Evolutionary conservation across 768 basidiomycete species (phyloP).

Genomic region (Lanmaoa rubissima): DNA sequence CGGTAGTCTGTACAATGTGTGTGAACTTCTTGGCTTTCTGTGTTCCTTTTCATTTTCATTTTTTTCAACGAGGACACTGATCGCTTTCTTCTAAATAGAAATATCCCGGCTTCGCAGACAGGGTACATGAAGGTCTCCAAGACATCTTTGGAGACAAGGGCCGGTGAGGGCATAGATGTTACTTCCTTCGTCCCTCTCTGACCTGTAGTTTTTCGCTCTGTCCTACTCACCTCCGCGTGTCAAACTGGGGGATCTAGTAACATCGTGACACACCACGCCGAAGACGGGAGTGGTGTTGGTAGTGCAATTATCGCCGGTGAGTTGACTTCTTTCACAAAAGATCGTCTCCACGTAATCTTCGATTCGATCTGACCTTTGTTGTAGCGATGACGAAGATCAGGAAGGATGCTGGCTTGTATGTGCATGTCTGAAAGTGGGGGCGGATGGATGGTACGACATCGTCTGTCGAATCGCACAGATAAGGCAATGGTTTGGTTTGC

Average conservation of each 20-base stretch:
- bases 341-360: background rate
- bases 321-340: constrained; percentile 18
- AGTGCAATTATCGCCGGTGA: constrained; percentile 91
- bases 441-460: background rate
- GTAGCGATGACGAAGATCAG: constrained; percentile 88
- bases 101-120: constrained; percentile 94
- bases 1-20: constrained; percentile 91
- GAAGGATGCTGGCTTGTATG: constrained; percentile 62
- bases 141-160: constrained; percentile 98
- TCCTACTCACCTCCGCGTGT: constrained; percentile 45
- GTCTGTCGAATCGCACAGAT: background rate
- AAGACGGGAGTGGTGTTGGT: constrained; percentile 81
- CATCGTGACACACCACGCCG: constrained; percentile 37
- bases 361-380: background rate
- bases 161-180: constrained; percentile 49
- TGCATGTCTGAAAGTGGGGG: constrained; percentile 40
- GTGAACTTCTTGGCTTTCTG: constrained; percentile 22
- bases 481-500: background rate
- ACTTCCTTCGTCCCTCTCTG: background rate
- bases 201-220: constrained; percentile 20
- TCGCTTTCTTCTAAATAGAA: constrained; percentile 52
- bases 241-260: constrained; percentile 59
- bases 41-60: background rate
- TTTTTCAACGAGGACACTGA: background rate
- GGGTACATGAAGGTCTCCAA: constrained; percentile 87